phyloP scores from a whole-genome alignment of 345 rosid species.

The Firmiana major region DNA sequence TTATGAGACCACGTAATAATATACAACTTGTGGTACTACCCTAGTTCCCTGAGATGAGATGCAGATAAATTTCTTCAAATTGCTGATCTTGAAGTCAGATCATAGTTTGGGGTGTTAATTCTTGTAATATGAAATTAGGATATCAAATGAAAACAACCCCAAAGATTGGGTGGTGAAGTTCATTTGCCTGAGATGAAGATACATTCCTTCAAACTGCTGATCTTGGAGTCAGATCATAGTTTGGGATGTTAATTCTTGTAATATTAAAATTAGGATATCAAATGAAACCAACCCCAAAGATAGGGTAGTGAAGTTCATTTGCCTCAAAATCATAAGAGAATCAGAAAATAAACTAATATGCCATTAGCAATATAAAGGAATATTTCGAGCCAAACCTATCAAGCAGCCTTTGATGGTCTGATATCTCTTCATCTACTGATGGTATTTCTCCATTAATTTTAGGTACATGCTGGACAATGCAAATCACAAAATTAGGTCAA shows the following conservation, averaged over 20 bases:
- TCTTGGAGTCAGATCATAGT: no score
- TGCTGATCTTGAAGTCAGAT: neutral
- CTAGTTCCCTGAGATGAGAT: neutral
- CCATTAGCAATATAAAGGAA: neutral
- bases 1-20: neutral
- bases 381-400: slow-evolving; percentile 37
- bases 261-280: neutral
- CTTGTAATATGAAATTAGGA: neutral
- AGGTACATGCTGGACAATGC: slow-evolving; percentile 50
- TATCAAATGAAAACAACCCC: neutral
- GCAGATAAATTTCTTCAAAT: neutral
- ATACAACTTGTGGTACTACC: neutral
- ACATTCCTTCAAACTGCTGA: no score
- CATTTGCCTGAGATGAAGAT: no score
- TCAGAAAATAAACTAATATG: neutral
- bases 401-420: slow-evolving; percentile 67
- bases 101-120: neutral
- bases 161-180: neutral
- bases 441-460: slow-evolving; percentile 65
- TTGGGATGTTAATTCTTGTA: neutral
- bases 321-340: neutral
- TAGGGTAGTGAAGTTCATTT: neutral
- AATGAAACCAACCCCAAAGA: neutral
- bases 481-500: neutral
- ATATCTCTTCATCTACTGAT: slow-evolving; percentile 50